These are phyloP conservation scores for Penicillium verhagenii DNA, from an alignment of 495 filamentous ascomycete genomes.

Conservation along the genomic window DNA sequence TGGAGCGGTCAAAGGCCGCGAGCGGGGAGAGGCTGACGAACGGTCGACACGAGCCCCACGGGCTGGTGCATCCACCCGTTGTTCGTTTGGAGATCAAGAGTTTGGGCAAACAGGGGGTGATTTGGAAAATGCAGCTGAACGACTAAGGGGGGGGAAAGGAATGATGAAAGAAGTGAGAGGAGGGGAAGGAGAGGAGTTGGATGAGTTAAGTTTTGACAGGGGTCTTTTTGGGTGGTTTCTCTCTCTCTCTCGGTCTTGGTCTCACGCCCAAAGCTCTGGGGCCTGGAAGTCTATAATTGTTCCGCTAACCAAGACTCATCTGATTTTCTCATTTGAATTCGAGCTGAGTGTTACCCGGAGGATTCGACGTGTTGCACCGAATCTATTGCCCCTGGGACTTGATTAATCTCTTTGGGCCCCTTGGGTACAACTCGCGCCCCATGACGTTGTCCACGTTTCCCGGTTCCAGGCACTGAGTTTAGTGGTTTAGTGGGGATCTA, in stretches of 20 bases:
- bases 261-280: neutral
- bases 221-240: neutral
- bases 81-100: neutral
- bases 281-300: too few relatives aligned
- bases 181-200: neutral
- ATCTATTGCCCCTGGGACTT: neutral
- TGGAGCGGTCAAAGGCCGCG: conserved; percentile 26
- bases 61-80: neutral
- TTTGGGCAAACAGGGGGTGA: neutral
- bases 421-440: neutral
- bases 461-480: conserved; percentile 1
- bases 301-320: neutral
- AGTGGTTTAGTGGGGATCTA: conserved; percentile 2
- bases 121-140: neutral
- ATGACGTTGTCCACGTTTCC: conserved; percentile 10
- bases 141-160: neutral
- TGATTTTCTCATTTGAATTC: neutral
- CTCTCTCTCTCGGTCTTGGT: neutral
- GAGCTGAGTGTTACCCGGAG: conserved; percentile 4
- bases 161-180: neutral
- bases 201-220: conserved; percentile 2
- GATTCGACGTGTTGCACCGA: neutral
- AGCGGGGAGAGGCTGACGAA: conserved; percentile 21
- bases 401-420: neutral
- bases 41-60: conserved; percentile 7